phyloP scores from a whole-genome alignment of 1,284 basidiomycete species.

The Taiwanofungus camphoratus region DNA sequence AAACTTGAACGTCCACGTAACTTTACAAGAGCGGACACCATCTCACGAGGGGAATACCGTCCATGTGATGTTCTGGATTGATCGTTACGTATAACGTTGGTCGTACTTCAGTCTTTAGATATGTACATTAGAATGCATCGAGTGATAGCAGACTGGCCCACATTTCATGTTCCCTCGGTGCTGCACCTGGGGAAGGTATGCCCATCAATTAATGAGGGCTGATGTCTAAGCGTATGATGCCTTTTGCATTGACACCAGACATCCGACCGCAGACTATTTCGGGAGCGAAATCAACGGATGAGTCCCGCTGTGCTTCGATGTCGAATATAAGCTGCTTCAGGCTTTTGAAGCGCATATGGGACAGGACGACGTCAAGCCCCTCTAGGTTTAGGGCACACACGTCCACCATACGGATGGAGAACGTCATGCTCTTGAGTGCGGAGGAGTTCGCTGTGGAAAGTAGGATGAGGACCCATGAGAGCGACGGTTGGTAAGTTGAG shows the following conservation, averaged over 20 bases:
- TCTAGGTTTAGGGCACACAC: slow-evolving; percentile 19
- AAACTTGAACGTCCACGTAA: too few species aligned
- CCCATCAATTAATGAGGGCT: not conserved
- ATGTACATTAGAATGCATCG: too few species aligned
- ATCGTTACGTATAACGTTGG: too few species aligned
- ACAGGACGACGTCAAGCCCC: slow-evolving; percentile 20
- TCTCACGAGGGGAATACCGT: too few species aligned
- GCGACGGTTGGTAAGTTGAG: slow-evolving; percentile 14
- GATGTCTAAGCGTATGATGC: slow-evolving; percentile 3
- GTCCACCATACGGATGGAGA: slow-evolving; percentile 13
- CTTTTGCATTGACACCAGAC: slow-evolving; percentile 2
- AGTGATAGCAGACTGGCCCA: too few species aligned
- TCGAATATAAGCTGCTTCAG: slow-evolving; percentile 13
- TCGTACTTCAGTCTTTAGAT: too few species aligned
- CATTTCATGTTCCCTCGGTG: too few species aligned
- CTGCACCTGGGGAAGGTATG: too few species aligned
- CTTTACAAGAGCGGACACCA: too few species aligned
- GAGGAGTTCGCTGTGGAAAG: slow-evolving; percentile 18
- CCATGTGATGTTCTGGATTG: too few species aligned
- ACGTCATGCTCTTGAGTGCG: slow-evolving; percentile 10
- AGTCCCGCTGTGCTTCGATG: slow-evolving; percentile 6
- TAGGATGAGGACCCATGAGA: slow-evolving; percentile 24
- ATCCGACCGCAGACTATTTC: slow-evolving; percentile 2
- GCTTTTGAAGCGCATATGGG: slow-evolving; percentile 11
- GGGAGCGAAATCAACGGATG: not conserved